Conservation (phyloP, 2,329 filamentous ascomycete species). For the Albifimbria verrucaria region DNA sequence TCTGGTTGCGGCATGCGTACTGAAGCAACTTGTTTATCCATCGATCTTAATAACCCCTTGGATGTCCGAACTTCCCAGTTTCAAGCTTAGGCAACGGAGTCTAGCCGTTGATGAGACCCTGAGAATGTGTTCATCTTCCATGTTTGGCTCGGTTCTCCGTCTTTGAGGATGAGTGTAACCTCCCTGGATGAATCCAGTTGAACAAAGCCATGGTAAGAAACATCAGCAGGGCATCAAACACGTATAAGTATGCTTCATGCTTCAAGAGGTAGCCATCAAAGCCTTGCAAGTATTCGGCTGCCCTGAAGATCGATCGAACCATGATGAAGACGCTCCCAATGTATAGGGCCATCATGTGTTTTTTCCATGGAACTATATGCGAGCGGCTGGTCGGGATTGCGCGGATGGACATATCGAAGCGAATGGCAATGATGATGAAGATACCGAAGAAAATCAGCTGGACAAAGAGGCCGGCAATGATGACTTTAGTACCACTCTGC, state of each 20-base stretch:
- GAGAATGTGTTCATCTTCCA: slow-evolving; percentile 8
- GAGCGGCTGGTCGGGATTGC: slow-evolving; percentile 6
- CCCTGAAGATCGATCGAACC: slow-evolving; percentile 35
- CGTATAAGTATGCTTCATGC: slow-evolving; percentile 28
- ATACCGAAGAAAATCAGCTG: slow-evolving; percentile 52
- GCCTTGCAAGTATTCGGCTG: slow-evolving; percentile 36
- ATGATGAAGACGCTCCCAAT: slow-evolving; percentile 29
- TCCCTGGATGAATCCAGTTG: slow-evolving; percentile 31
- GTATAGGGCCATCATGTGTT: slow-evolving; percentile 19
- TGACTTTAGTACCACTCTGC: slow-evolving; percentile 37
- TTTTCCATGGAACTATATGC: slow-evolving; percentile 23
- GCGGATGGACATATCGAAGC: slow-evolving; percentile 35
- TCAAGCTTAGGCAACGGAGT: neutral
- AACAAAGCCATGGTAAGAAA: slow-evolving; percentile 39
- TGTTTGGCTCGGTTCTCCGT: slow-evolving; percentile 12
- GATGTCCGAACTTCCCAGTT: too few relatives aligned
- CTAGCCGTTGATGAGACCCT: neutral
- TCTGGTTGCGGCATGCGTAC: too few relatives aligned
- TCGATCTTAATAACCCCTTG: too few relatives aligned
- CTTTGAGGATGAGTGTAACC: slow-evolving; percentile 1
- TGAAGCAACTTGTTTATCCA: too few relatives aligned
- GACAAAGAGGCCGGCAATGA: slow-evolving; percentile 48
- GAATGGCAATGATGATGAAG: slow-evolving; percentile 42
- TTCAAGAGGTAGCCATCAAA: slow-evolving; percentile 23
- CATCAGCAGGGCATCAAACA: slow-evolving; percentile 33